Conservation (phyloP, 345 rosid genomes). For the Linum usitatissimum region DNA sequence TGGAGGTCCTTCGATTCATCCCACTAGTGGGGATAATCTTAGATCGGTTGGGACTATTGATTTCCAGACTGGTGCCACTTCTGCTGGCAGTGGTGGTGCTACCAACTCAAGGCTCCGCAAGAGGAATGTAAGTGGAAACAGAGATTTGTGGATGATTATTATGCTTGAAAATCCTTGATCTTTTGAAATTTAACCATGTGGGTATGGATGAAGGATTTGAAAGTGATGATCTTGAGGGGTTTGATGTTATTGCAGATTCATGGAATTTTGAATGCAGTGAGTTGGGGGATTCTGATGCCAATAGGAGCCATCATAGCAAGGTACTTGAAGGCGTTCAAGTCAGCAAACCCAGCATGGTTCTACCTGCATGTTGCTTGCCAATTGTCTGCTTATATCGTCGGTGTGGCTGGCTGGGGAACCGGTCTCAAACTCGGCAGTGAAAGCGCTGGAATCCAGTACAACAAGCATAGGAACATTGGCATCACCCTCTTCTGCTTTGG, state of each 20-base stretch:
- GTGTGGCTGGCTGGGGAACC: slow-evolving; percentile 81
- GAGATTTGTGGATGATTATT: not conserved
- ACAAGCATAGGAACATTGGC: slow-evolving; percentile 62
- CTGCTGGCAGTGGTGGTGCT: slow-evolving; percentile 23
- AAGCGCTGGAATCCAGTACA: slow-evolving; percentile 22
- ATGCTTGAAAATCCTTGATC: too few species aligned
- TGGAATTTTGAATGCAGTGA: slow-evolving; percentile 69
- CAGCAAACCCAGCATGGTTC: slow-evolving; percentile 78
- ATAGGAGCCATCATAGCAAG: slow-evolving; percentile 68
- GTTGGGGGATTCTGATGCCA: slow-evolving; percentile 85
- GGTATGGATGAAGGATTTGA: not conserved
- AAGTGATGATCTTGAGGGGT: not conserved
- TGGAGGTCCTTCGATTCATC: slow-evolving; percentile 5
- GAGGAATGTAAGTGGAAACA: slow-evolving; percentile 56
- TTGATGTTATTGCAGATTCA: slow-evolving; percentile 40
- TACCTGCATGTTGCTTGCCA: slow-evolving; percentile 69
- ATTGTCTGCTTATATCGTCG: slow-evolving; percentile 56
- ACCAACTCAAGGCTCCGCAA: slow-evolving; percentile 24
- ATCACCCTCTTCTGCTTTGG: slow-evolving; percentile 53
- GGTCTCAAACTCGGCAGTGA: slow-evolving; percentile 70
- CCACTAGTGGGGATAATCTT: slow-evolving; percentile 11
- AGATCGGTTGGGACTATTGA: slow-evolving; percentile 30
- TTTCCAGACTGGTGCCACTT: slow-evolving; percentile 32
- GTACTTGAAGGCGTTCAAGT: slow-evolving; percentile 69
- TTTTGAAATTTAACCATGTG: too few species aligned